Conservation (phyloP, 139 green algal species). For the Chlamydomonas schloesseri region DNA sequence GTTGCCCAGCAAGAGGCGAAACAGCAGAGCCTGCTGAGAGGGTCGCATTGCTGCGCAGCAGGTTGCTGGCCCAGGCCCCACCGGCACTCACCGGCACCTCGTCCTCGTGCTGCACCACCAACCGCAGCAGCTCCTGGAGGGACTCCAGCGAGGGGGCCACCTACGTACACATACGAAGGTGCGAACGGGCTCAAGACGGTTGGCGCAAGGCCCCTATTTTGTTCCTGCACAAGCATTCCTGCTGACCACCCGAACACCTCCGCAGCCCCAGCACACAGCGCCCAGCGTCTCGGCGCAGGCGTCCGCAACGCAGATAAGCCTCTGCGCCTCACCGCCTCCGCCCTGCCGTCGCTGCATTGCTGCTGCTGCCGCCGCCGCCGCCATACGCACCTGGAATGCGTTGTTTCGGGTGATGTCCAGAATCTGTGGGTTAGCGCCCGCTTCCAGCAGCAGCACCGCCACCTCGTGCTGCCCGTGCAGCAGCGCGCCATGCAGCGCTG, state of each 20-base stretch:
- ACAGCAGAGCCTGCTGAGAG: too few species aligned
- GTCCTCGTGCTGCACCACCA: constrained; percentile 38
- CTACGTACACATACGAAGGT: not conserved
- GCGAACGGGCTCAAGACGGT: not conserved
- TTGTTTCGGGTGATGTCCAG: constrained; percentile 43
- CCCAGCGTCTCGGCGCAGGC: too few species aligned
- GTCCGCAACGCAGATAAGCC: too few species aligned
- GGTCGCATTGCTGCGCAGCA: too few species aligned
- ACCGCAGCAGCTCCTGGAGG: constrained; percentile 26
- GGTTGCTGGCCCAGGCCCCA: too few species aligned
- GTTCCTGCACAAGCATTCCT: too few species aligned
- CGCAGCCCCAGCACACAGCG: too few species aligned
- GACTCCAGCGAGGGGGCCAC: constrained; percentile 24
- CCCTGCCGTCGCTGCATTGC: too few species aligned
- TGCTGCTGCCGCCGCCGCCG: too few species aligned
- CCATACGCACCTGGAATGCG: constrained; percentile 39
- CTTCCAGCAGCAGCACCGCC: constrained; percentile 30
- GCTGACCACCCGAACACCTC: too few species aligned
- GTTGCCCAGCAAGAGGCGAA: too few species aligned
- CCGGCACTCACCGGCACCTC: constrained; percentile 14
- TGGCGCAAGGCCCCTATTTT: not conserved
- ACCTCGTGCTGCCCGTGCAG: constrained; percentile 33
- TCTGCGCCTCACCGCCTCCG: too few species aligned
- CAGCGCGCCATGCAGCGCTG: constrained; percentile 32
- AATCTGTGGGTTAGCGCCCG: constrained; percentile 38